These are phyloP conservation scores for Aurantiochytrium sp. DNA, from an alignment of 108 stramenopile species.

Conservation along the genomic window DNA sequence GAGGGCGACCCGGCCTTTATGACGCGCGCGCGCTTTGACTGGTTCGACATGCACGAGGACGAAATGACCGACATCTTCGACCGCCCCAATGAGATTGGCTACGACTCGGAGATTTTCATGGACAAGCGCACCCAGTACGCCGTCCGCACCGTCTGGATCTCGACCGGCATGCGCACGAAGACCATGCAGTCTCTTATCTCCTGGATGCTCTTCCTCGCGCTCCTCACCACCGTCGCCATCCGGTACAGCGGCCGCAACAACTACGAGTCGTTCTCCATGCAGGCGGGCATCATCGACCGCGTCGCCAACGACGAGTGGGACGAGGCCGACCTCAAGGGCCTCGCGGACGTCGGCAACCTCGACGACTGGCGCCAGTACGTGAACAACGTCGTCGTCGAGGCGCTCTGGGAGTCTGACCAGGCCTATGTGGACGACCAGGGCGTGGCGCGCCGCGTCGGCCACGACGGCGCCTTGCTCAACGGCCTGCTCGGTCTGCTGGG, in stretches of 20 bases:
- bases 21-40: background rate
- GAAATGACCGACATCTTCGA: conserved; percentile 28
- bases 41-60: conserved; percentile 10
- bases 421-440: background rate
- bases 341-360: background rate
- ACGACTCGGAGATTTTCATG: conserved; percentile 24
- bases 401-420: background rate
- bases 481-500: background rate
- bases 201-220: background rate
- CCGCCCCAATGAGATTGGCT: conserved; percentile 13
- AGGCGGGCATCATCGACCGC: conserved; percentile 12
- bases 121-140: conserved; percentile 15
- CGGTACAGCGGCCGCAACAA: background rate
- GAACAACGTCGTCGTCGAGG: background rate
- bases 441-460: background rate
- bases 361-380: conserved; percentile 14
- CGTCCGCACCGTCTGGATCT: background rate
- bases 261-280: conserved; percentile 23
- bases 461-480: background rate
- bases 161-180: background rate
- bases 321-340: background rate
- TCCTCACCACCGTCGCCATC: background rate
- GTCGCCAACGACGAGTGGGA: conserved; percentile 5
- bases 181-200: background rate
- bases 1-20: conserved; percentile 17